phyloP scores from a whole-genome alignment of 257 asterid genomes.

The Solanum sitiens region DNA sequence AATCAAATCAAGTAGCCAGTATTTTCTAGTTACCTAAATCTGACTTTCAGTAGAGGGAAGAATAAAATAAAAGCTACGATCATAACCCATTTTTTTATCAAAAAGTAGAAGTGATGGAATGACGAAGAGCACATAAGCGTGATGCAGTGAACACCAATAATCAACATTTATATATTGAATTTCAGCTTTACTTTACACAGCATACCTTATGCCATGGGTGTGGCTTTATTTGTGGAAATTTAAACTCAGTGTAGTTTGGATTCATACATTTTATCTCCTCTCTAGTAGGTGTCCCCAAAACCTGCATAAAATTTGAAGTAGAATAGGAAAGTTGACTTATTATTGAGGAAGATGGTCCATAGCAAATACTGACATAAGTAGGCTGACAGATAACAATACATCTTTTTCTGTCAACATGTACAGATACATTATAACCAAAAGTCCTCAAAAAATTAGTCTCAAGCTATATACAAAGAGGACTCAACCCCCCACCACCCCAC shows the following conservation, averaged over 20 bases:
- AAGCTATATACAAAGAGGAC: neutral
- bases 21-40: neutral
- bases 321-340: neutral
- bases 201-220: slow-evolving; percentile 99
- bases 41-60: neutral
- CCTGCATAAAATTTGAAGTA: slow-evolving; percentile 38
- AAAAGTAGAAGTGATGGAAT: neutral
- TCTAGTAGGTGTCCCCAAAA: slow-evolving; percentile 96
- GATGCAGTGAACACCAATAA: neutral
- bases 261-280: slow-evolving; percentile 99
- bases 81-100: neutral
- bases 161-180: neutral
- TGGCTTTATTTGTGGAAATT: slow-evolving; percentile 94
- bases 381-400: neutral
- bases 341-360: neutral
- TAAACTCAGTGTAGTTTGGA: slow-evolving; percentile 85
- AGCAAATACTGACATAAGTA: neutral
- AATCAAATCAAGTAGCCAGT: neutral
- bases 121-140: neutral
- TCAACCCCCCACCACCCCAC: neutral
- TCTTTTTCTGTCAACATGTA: neutral
- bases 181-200: neutral
- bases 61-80: neutral
- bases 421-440: neutral
- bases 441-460: neutral